Evolutionary conservation across 345 rosid species (phyloP).

Genomic region (Salix arbutifolia): DNA sequence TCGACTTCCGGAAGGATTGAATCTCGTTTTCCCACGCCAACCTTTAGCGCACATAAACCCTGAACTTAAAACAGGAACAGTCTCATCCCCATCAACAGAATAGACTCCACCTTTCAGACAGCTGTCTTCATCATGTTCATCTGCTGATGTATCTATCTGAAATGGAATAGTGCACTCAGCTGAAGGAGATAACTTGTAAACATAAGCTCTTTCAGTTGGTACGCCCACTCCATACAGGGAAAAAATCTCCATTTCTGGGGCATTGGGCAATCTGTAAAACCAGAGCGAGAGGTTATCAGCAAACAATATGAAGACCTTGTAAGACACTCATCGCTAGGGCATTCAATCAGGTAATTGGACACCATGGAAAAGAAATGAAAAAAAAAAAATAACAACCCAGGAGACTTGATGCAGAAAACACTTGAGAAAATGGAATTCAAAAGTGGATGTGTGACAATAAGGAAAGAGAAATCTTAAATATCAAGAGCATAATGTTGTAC

Average conservation of each 20-base stretch:
- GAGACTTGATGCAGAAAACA: neutral
- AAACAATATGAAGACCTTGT: neutral
- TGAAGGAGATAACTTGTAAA: constrained; percentile 62
- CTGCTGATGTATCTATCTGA: constrained; percentile 72
- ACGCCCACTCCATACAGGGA: constrained; percentile 91
- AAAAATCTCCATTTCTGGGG: constrained; percentile 88
- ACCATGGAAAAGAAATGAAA: neutral
- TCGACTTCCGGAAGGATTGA: constrained; percentile 77
- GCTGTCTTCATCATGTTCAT: constrained; percentile 52
- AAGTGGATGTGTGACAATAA: neutral
- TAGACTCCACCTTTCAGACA: constrained; percentile 82
- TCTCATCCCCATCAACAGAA: constrained; percentile 83
- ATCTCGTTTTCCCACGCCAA: constrained; percentile 93
- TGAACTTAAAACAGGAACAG: constrained; percentile 84
- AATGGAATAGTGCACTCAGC: constrained; percentile 86
- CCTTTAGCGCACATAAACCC: constrained; percentile 95
- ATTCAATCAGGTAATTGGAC: neutral
- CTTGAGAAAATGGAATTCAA: neutral
- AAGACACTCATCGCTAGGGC: neutral
- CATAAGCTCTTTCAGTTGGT: constrained; percentile 88
- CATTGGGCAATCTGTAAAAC: constrained; percentile 72
- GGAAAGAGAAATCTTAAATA: neutral
- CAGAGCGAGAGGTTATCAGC: constrained; percentile 13
- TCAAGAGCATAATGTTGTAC: neutral
- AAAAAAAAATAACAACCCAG: neutral